Conservation (phyloP, 2,329 filamentous ascomycete species). For the Venturia oleaginea region DNA sequence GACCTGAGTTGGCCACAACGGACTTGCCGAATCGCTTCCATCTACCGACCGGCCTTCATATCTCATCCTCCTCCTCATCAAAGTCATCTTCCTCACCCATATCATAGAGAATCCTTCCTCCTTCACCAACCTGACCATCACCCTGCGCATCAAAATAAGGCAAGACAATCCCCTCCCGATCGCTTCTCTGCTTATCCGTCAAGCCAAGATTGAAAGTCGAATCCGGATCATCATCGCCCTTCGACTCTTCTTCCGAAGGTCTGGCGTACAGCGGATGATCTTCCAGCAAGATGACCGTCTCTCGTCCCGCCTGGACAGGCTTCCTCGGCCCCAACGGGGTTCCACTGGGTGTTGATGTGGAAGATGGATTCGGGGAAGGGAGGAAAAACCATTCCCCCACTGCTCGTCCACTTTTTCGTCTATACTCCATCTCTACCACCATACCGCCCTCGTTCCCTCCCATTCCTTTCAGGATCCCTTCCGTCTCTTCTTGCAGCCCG, state of each 20-base stretch:
- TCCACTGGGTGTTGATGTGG: not conserved
- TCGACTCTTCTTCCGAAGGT: slow-evolving; percentile 28
- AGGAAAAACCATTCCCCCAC: slow-evolving; percentile 62
- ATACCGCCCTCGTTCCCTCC: slow-evolving; percentile 48
- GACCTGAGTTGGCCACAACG: no score
- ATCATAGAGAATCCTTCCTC: slow-evolving; percentile 89
- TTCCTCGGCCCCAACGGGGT: no score
- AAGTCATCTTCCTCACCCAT: slow-evolving; percentile 97
- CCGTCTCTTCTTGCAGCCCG: slow-evolving; percentile 66
- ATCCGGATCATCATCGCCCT: slow-evolving; percentile 46
- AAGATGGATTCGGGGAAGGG: slow-evolving; percentile 21
- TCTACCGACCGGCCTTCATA: no score
- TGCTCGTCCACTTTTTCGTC: slow-evolving; percentile 70
- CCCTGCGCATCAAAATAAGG: slow-evolving; percentile 96
- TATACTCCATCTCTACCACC: slow-evolving; percentile 77
- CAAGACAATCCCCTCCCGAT: slow-evolving; percentile 80
- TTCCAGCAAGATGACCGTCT: slow-evolving; percentile 54
- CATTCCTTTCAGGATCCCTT: slow-evolving; percentile 68
- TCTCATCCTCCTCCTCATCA: slow-evolving; percentile 91
- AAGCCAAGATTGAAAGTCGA: slow-evolving; percentile 80
- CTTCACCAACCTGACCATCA: slow-evolving; percentile 57
- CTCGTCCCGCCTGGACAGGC: slow-evolving; percentile 24
- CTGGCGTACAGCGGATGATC: slow-evolving; percentile 63
- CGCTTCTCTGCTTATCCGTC: slow-evolving; percentile 81
- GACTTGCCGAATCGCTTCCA: no score